Base-by-base conservation (phyloP, 2,329 filamentous ascomycete species). In the Colletotrichum karsti region DNA sequence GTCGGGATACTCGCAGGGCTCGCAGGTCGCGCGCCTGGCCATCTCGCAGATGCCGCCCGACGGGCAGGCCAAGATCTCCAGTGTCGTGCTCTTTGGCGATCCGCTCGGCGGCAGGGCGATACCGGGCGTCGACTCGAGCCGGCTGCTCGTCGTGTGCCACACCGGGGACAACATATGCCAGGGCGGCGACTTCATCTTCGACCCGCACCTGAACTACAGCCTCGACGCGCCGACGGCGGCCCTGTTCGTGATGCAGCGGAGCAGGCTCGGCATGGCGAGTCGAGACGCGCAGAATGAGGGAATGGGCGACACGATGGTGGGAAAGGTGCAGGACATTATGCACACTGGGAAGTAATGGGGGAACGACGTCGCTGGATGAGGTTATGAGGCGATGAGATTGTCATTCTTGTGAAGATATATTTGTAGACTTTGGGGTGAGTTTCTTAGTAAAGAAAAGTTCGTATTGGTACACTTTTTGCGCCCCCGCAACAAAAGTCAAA, bases 61-160 rank as follows among this genome's bases (percentile, higher is more conserved):
- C 5, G 67, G 69, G 55, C 57, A 44, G 28, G 41, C 63, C 24
- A 60, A 57, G 10, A 73, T 74, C 69, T 69, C 72, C 24, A 74
- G 76, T 54, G 74, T 74, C n/a, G 75, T 77, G 18, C 71, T 77
- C 62, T 78, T 78, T 26, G 77, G 77, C 18, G 77, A 78, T 54
- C 77, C 62, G 6, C 35, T 62, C 7, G 58, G 74, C 3, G 67
- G 72, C n/a, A 46, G 61, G 18, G 44, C 74, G 9, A 56, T 77
- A 12, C 33, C 67, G 35, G 75, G 73, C 18, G 68, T 75, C 42
- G 72, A 72, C 20, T 9, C 67, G 12, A 69, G 62, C 9, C 69
- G 69, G 26, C 69, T 74, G 22, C 65, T 70, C 10, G 67, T 73
- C 20, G 57, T 75, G 33, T 77, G 76, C 63, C 74, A 77, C 39